Conservation (phyloP, 495 filamentous ascomycete species). For the Tetracladium marchalianum region DNA sequence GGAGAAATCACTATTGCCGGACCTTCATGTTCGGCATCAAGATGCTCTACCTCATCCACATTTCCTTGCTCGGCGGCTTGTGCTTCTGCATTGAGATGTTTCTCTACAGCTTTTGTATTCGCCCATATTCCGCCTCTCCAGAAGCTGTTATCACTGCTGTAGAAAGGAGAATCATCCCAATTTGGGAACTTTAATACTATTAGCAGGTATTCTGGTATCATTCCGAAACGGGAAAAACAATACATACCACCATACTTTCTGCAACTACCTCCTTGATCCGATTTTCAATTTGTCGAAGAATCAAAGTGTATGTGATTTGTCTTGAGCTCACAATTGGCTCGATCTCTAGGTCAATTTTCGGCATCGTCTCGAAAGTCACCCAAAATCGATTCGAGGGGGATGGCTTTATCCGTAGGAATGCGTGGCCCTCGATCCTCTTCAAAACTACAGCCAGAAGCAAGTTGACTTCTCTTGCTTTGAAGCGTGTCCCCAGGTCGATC, state of each 20-base stretch:
- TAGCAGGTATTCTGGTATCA: too few species aligned
- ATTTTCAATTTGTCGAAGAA: conserved; percentile 87
- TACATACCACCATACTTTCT: conserved; percentile 64
- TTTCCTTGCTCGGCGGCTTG: conserved; percentile 49
- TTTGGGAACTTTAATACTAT: conserved; percentile 46
- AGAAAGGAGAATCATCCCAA: conserved; percentile 92
- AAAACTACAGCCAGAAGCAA: conserved; percentile 79
- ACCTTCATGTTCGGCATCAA: conserved; percentile 25
- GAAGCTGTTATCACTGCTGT: conserved; percentile 59
- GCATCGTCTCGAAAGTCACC: conserved; percentile 87
- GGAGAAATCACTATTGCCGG: conserved; percentile 23
- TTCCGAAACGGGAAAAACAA: too few species aligned
- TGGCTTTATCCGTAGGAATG: conserved; percentile 80
- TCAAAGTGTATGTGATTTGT: conserved; percentile 88
- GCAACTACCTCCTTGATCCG: conserved; percentile 86
- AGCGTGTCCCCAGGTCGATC: conserved; percentile 78
- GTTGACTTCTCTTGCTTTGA: conserved; percentile 84
- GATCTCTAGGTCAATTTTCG: conserved; percentile 83
- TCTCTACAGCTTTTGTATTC: conserved; percentile 38
- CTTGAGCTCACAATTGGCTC: conserved; percentile 91
- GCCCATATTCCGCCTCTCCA: conserved; percentile 89
- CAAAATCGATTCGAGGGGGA: conserved; percentile 91
- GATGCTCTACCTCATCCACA: conserved; percentile 35
- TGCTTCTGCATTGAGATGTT: conserved; percentile 28
- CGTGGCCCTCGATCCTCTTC: conserved; percentile 77